These are phyloP conservation scores for Phytophthora nicotianae DNA, from an alignment of 352 stramenopile genomes.

Conservation along the genomic window DNA sequence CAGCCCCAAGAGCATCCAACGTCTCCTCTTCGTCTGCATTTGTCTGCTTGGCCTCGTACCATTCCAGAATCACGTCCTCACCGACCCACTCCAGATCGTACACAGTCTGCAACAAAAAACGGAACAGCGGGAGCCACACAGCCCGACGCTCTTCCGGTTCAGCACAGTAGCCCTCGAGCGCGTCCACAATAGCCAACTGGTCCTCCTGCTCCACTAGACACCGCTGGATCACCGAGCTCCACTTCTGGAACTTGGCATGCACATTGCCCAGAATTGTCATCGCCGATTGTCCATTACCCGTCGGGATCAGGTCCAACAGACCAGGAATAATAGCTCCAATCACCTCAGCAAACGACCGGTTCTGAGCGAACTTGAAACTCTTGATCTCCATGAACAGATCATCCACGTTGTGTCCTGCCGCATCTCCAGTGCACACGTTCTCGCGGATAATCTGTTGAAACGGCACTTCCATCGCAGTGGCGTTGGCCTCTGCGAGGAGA, in stretches of 20 bases:
- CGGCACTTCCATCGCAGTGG: conserved; percentile 47
- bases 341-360: conserved; percentile 83
- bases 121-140: conserved; percentile 85
- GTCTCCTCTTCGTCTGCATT: conserved; percentile 4
- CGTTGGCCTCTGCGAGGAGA: conserved; percentile 51
- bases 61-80: conserved; percentile 93
- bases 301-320: conserved; percentile 70
- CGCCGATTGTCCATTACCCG: conserved; percentile 42
- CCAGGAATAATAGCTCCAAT: conserved; percentile 77
- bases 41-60: conserved; percentile 57
- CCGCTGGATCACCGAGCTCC: conserved; percentile 90
- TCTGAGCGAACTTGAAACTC: conserved; percentile 94
- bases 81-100: conserved; percentile 94
- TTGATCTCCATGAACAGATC: conserved; percentile 95
- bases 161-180: conserved; percentile 65
- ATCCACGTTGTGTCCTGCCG: conserved; percentile 79
- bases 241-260: conserved; percentile 89
- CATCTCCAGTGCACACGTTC: conserved; percentile 79
- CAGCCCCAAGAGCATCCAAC: conserved; percentile 37
- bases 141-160: conserved; percentile 46
- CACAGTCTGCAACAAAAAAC: conserved; percentile 93
- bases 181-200: conserved; percentile 59
- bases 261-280: conserved; percentile 82
- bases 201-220: conserved; percentile 88
- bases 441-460: conserved; percentile 85